A percentile compares a stretch with the other conserved stretches of the same genome.
These are phyloP conservation scores for Pyrenochaeta sp. DNA, from an alignment of 2,329 filamentous ascomycete genomes.

Conservation along the genomic window DNA sequence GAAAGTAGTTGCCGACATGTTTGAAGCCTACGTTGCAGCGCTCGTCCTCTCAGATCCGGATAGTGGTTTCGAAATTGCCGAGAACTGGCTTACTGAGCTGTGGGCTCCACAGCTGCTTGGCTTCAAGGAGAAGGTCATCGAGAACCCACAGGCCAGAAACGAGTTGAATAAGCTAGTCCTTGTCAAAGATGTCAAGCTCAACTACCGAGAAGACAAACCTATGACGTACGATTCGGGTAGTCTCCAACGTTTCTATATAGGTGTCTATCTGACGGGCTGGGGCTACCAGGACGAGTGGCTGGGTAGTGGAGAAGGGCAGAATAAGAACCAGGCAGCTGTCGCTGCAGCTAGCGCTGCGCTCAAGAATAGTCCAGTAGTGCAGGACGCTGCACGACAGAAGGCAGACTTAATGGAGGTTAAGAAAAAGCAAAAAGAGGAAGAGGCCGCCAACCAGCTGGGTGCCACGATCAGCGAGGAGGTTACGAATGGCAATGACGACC, in stretches of 20 bases:
- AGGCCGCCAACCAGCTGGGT: conserved; percentile 11
- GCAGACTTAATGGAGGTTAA: conserved; percentile 25
- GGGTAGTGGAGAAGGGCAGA: conserved; percentile 69
- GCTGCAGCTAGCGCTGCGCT: conserved; percentile 72
- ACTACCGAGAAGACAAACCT: conserved; percentile 60
- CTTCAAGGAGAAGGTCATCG: conserved; percentile 42
- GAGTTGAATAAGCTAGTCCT: conserved; percentile 49
- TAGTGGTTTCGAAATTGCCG: conserved; percentile 68
- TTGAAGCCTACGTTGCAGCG: conserved; percentile 89
- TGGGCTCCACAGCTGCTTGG: conserved; percentile 64
- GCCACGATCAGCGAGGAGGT: too few species aligned
- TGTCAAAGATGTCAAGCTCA: conserved; percentile 45
- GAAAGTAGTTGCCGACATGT: conserved; percentile 86
- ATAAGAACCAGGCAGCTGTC: conserved; percentile 74
- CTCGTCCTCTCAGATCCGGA: conserved; percentile 72
- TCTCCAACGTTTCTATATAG: conserved; percentile 68
- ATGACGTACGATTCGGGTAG: conserved; percentile 61
- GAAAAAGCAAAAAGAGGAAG: conserved; percentile 25
- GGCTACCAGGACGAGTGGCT: conserved; percentile 70
- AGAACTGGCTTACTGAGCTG: conserved; percentile 76
- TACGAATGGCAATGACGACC: conserved; percentile 20
- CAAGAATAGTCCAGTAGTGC: conserved; percentile 40
- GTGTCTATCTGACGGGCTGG: conserved; percentile 72
- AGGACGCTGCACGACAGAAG: conserved; percentile 31
- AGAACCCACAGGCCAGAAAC: conserved; percentile 51